Conservation (phyloP, 192 early-diverging fungal genomes). For the Phlyctochytrium planicorne region DNA sequence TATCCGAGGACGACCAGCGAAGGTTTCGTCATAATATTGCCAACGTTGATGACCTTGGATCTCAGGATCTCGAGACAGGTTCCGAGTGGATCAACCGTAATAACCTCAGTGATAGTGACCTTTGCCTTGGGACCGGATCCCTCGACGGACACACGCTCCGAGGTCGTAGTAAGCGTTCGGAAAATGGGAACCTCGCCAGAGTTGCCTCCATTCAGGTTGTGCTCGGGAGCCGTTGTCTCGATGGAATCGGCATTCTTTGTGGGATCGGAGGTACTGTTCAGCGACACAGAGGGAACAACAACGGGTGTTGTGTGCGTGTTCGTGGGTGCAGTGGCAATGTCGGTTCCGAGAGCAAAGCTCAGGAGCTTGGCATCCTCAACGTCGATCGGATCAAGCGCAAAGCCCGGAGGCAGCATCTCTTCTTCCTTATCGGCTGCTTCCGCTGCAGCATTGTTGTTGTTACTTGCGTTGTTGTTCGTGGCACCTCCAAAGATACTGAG, state of each 20-base stretch:
- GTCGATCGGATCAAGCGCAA: not conserved
- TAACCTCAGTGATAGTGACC: constrained; percentile 6
- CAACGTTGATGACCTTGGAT: not conserved
- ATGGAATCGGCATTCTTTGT: not conserved
- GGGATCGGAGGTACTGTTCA: not conserved
- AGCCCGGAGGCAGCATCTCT: not conserved
- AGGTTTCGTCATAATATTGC: not conserved
- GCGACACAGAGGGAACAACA: not conserved
- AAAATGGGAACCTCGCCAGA: no score
- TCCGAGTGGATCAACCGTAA: not conserved
- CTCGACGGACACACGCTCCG: not conserved
- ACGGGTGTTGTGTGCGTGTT: not conserved
- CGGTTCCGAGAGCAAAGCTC: constrained; percentile 1
- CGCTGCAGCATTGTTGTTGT: not conserved
- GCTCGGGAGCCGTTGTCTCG: constrained; percentile 4
- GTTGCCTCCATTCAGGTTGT: not conserved
- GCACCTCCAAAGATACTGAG: no score
- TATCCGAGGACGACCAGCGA: constrained; percentile 1
- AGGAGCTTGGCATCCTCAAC: not conserved
- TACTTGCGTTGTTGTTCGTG: not conserved
- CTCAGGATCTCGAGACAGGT: not conserved
- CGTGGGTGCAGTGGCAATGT: not conserved
- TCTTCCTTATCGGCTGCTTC: not conserved
- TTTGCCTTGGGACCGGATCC: not conserved
- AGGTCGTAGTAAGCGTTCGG: no score